Evolutionary conservation across 2,329 filamentous ascomycete species (phyloP).

Genomic region (Pyrenophora graminea): DNA sequence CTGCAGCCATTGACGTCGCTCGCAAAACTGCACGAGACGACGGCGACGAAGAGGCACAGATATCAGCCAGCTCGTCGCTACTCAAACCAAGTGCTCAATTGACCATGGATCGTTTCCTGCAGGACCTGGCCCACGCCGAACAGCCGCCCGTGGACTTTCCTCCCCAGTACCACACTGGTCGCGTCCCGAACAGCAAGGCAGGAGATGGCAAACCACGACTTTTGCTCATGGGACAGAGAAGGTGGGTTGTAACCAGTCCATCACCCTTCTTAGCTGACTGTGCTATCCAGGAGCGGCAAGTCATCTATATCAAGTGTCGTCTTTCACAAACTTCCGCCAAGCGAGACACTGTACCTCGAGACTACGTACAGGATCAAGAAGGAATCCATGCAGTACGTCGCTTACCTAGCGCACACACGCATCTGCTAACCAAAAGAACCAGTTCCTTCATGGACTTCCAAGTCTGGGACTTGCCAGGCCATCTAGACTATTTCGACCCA

Average conservation of each 20-base stretch:
- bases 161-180: conserved; percentile 49
- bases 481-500: conserved; percentile 89
- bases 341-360: conserved; percentile 93
- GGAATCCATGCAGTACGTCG: conserved; percentile 85
- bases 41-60: conserved; percentile 16
- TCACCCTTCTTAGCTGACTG: conserved; percentile 16
- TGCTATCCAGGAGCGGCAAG: conserved; percentile 78
- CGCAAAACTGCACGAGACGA: conserved; percentile 18
- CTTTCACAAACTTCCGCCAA: conserved; percentile 97
- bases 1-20: conserved; percentile 22
- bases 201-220: conserved; percentile 76
- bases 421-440: conserved; percentile 7
- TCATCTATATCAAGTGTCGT: conserved; percentile 98
- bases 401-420: neutral
- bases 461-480: conserved; percentile 95
- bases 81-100: conserved; percentile 47
- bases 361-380: conserved; percentile 94
- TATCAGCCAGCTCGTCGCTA: conserved; percentile 34
- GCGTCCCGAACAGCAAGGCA: conserved; percentile 54
- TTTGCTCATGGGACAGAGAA: conserved; percentile 91
- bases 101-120: conserved; percentile 50
- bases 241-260: conserved; percentile 58
- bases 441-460: conserved; percentile 99
- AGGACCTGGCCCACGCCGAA: conserved; percentile 50
- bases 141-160: conserved; percentile 44